Evolutionary conservation across 495 filamentous ascomycete species (phyloP).

Genomic region (Tuber brumale): DNA sequence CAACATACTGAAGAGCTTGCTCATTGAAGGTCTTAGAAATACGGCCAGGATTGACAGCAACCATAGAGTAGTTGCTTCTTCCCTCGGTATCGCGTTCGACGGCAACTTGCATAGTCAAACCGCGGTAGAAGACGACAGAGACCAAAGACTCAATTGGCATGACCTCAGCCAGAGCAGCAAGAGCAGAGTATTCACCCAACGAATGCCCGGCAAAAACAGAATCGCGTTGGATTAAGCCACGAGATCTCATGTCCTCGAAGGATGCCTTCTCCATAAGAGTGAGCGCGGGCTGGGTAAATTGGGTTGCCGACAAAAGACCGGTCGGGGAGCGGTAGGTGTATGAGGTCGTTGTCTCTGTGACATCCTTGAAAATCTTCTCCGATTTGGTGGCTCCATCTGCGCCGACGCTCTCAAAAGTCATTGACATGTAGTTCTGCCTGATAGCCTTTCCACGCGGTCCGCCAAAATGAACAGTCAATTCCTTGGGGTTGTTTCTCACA

Average conservation of each 20-base stretch:
- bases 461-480: conserved; percentile 97
- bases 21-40: conserved; percentile 98
- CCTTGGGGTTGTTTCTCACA: conserved; percentile 98
- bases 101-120: conserved; percentile 98
- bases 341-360: conserved; percentile 79
- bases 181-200: conserved; percentile 93
- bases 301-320: conserved; percentile 91
- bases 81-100: conserved; percentile 91
- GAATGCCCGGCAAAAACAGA: conserved; percentile 98
- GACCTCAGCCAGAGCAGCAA: conserved; percentile 93
- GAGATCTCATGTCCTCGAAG: conserved; percentile 97
- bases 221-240: conserved; percentile 90
- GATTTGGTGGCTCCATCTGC: conserved; percentile 89
- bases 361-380: conserved; percentile 98
- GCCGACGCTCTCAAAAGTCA: conserved; percentile 96
- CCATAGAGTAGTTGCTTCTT: conserved; percentile 97
- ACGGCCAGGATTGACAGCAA: conserved; percentile 93
- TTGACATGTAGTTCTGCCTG: conserved; percentile 97
- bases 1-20: conserved; percentile 88
- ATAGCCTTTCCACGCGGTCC: conserved; percentile 95
- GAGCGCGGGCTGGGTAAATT: conserved; percentile 95
- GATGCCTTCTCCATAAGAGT: conserved; percentile 99
- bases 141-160: conserved; percentile 99
- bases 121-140: conserved; percentile 97
- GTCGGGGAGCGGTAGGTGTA: conserved; percentile 97